These are phyloP conservation scores for Erythrobasidium yunnanense DNA, from an alignment of 768 basidiomycete species.

Conservation along the genomic window DNA sequence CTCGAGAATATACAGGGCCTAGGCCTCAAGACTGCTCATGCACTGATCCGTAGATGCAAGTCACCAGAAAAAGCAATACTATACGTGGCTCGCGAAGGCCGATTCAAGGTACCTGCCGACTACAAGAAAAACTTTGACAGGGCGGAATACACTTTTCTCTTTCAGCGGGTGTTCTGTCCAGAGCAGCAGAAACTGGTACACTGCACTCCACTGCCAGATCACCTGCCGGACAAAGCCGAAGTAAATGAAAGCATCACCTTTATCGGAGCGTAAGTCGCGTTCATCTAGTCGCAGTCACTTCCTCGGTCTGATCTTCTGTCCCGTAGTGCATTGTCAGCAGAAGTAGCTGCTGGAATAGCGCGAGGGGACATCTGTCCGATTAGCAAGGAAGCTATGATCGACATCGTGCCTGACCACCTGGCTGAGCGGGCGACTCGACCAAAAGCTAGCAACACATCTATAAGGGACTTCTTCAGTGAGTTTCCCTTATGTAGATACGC, in stretches of 20 bases:
- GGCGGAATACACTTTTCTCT: slow-evolving; percentile 82
- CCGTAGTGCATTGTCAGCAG: slow-evolving; percentile 54
- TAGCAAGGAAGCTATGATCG: slow-evolving; percentile 57
- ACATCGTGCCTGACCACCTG: slow-evolving; percentile 51
- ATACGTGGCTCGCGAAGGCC: slow-evolving; percentile 66
- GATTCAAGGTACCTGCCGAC: slow-evolving; percentile 62
- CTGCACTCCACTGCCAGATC: slow-evolving; percentile 53
- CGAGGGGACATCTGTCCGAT: slow-evolving; percentile 51
- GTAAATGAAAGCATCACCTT: slow-evolving; percentile 24
- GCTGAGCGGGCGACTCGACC: too few relatives aligned
- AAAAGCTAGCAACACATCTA: too few relatives aligned
- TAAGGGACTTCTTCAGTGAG: too few relatives aligned
- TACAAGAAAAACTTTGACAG: slow-evolving; percentile 65
- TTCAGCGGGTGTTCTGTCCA: slow-evolving; percentile 87
- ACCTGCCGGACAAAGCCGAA: slow-evolving; percentile 50
- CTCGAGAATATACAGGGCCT: slow-evolving; percentile 79
- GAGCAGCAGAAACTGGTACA: slow-evolving; percentile 55
- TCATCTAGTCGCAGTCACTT: neutral
- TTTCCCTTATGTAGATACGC: too few relatives aligned
- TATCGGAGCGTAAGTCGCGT: slow-evolving; percentile 54
- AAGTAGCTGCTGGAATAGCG: slow-evolving; percentile 58
- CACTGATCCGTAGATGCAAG: slow-evolving; percentile 68
- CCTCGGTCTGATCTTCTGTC: slow-evolving; percentile 24
- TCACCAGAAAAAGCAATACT: slow-evolving; percentile 68
- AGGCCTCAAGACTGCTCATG: slow-evolving; percentile 85